Conservation (phyloP, 768 basidiomycete genomes). For the Leccinum incarnatum region DNA sequence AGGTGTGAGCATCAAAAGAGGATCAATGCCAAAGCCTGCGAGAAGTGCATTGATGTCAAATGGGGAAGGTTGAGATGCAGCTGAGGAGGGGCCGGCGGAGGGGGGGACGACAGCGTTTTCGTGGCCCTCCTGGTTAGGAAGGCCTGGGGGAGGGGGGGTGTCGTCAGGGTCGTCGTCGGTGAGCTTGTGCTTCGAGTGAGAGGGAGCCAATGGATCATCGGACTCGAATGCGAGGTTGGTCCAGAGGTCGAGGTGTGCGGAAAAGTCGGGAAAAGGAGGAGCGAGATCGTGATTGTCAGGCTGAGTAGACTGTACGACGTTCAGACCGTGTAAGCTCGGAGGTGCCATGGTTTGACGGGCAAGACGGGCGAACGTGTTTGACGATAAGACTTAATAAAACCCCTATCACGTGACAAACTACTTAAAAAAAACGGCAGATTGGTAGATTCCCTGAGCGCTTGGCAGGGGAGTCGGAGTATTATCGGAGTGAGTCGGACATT, state of each 20-base stretch:
- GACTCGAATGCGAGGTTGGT: constrained; percentile 77
- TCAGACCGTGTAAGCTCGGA: constrained; percentile 72
- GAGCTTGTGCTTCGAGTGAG: constrained; percentile 34
- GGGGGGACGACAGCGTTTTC: constrained; percentile 52
- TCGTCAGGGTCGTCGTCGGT: constrained; percentile 34
- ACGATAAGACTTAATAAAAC: constrained; percentile 16
- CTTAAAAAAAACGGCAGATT: neutral
- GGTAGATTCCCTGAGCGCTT: too few species aligned
- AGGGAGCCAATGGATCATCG: constrained; percentile 56
- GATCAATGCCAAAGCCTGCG: constrained; percentile 41
- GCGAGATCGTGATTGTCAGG: constrained; percentile 52
- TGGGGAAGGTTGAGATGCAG: constrained; percentile 34
- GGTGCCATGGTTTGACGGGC: constrained; percentile 46
- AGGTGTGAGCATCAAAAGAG: constrained; percentile 36
- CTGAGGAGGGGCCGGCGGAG: constrained; percentile 33
- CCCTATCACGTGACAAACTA: constrained; percentile 10
- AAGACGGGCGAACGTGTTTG: neutral
- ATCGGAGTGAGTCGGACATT: neutral
- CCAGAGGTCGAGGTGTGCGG: constrained; percentile 81
- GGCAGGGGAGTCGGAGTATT: too few species aligned
- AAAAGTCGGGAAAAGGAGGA: constrained; percentile 67
- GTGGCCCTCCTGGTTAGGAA: constrained; percentile 53
- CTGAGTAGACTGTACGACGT: constrained; percentile 63
- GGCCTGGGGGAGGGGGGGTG: constrained; percentile 3
- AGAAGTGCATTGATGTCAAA: constrained; percentile 43